Evolutionary conservation across 208 protist genomes (phyloP), one percentile per base, ranked within the genome.

Genomic region (Crithidia mellificae): DNA sequence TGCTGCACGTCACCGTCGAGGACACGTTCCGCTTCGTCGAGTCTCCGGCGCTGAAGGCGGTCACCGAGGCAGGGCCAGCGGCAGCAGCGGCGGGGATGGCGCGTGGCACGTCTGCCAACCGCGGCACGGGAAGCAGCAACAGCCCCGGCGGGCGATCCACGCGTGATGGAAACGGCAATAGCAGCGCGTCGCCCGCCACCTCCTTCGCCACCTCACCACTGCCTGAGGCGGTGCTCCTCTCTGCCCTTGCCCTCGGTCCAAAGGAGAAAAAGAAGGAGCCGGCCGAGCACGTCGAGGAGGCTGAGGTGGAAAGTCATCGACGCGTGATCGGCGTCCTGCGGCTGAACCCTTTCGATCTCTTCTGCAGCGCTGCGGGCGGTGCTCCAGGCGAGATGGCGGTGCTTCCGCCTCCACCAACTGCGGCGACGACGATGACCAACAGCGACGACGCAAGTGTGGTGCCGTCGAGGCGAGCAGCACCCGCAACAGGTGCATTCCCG

Each of bases 21-120:
- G 69, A 74, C 62, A 71, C 65, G 15, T 74, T 47, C 46, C 55
- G 43, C 29, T 69, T 53, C 27, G 0, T 61, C 15, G 63, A 64
- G 19, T 43, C 34, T 2, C 34, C 58, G 20, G 54, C 46, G 25
- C 6, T 68, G 55, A 47, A 55, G 32, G 52, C 58, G 8, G 15
- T 65, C 44, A 17, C 64, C 43, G 63, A 67, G 12, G 15, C 51
- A 4, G 53, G 32, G 8, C 36, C 36, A 41, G 15, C 7, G n/a
- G 53, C 20, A 36, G 34, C 25, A 62, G 9, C 14, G 46, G 50
- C 34, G 14, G 24, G 20, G n/a, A n/a, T n/a, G n/a, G n/a, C n/a
- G 6, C 65, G 47, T 1, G 70, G 34, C 30, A 39, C 14, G 6
- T 54, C 65, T 1, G 46, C 30, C 15, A 52, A 20, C 38, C 50